These are phyloP conservation scores for Pichia paraexigua DNA, from an alignment of 805 yeast species.

Conservation along the genomic window DNA sequence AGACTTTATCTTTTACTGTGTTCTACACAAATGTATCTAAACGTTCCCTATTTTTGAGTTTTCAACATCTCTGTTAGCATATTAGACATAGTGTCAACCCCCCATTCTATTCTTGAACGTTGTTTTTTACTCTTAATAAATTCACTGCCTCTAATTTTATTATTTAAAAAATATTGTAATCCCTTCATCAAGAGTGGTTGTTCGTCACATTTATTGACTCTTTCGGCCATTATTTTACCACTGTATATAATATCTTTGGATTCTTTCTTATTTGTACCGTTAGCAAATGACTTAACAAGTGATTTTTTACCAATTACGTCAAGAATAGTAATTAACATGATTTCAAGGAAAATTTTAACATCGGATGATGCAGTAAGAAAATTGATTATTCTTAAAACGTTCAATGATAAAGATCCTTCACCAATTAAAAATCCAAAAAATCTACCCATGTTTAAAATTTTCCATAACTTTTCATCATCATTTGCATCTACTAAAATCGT, in stretches of 20 bases:
- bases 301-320: slow-evolving; percentile 58
- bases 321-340: slow-evolving; percentile 59
- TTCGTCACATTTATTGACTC: slow-evolving; percentile 46
- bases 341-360: slow-evolving; percentile 61
- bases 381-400: slow-evolving; percentile 64
- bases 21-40: neutral
- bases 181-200: slow-evolving; percentile 57
- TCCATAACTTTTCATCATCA: slow-evolving; percentile 50
- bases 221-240: slow-evolving; percentile 27
- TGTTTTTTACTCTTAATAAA: slow-evolving; percentile 48
- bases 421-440: slow-evolving; percentile 72
- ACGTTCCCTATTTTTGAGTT: slow-evolving; percentile 6
- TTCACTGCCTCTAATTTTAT: slow-evolving; percentile 37
- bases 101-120: slow-evolving; percentile 59
- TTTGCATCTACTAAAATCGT: slow-evolving; percentile 34
- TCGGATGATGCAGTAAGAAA: slow-evolving; percentile 59
- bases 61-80: slow-evolving; percentile 35
- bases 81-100: slow-evolving; percentile 45
- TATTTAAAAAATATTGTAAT: slow-evolving; percentile 50
- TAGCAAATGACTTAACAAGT: slow-evolving; percentile 32
- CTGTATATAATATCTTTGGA: slow-evolving; percentile 27
- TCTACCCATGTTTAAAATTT: slow-evolving; percentile 65
- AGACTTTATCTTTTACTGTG: no score
- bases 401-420: slow-evolving; percentile 66
- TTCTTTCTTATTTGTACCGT: slow-evolving; percentile 29